Evolutionary conservation across 805 yeast genomes (phyloP).

Genomic region (Ogataea kodamae): DNA sequence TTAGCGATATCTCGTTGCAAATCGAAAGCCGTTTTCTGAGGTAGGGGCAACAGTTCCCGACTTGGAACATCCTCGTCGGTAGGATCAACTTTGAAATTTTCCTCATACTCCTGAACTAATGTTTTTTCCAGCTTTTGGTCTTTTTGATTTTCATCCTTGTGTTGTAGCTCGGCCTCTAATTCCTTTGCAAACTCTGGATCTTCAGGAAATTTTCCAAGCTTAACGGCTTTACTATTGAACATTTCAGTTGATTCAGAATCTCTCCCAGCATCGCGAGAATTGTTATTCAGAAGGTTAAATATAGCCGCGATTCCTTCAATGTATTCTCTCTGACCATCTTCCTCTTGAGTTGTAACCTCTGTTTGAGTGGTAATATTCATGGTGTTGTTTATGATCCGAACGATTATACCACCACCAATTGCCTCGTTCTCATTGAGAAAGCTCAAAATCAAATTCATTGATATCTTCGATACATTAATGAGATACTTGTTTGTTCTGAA

Average conservation of each 20-base stretch:
- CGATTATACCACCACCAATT: slow-evolving; percentile 84
- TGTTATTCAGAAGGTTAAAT: slow-evolving; percentile 33
- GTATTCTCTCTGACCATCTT: slow-evolving; percentile 38
- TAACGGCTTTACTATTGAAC: slow-evolving; percentile 69
- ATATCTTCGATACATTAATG: slow-evolving; percentile 74
- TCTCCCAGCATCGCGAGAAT: slow-evolving; percentile 18
- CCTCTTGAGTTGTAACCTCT: slow-evolving; percentile 41
- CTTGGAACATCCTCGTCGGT: slow-evolving; percentile 66
- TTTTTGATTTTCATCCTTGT: slow-evolving; percentile 57
- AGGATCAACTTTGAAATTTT: slow-evolving; percentile 49
- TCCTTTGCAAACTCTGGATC: slow-evolving; percentile 85
- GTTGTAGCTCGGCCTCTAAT: slow-evolving; percentile 76
- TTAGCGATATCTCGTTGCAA: slow-evolving; percentile 72
- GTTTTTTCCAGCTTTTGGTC: slow-evolving; percentile 35
- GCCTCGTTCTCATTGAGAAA: slow-evolving; percentile 90
- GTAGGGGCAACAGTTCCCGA: slow-evolving; percentile 76
- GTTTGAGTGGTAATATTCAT: slow-evolving; percentile 49
- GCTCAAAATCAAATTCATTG: slow-evolving; percentile 77
- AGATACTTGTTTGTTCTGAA: slow-evolving; percentile 72
- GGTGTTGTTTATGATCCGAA: slow-evolving; percentile 82
- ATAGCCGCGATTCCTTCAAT: slow-evolving; percentile 49
- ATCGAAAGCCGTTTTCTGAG: slow-evolving; percentile 76
- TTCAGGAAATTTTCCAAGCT: slow-evolving; percentile 78
- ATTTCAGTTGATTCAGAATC: slow-evolving; percentile 38
- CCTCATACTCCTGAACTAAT: slow-evolving; percentile 64